Evolutionary conservation across 1,284 basidiomycete species (phyloP), one percentile per base, ranked within the genome.

Genomic region (Phenoliferia sp.): DNA sequence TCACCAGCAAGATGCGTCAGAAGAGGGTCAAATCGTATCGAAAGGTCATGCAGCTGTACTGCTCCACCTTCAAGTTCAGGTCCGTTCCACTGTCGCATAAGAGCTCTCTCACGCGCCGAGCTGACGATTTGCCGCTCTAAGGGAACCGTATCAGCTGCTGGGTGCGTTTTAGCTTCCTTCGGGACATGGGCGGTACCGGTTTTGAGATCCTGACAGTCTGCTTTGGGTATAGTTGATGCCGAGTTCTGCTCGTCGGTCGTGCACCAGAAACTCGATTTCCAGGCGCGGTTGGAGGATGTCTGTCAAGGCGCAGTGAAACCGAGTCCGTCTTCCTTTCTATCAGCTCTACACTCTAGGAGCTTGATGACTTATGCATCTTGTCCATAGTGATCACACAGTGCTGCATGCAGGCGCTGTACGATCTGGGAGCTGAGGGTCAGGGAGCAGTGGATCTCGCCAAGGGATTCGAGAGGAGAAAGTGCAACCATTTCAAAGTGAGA

Each of bases 1-100:
- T n/a, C n/a, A n/a, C n/a, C n/a, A n/a, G n/a, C n/a, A n/a, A n/a
- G 48, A 97, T 97, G 94, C 84, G 92, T 68, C 91, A 94, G 81
- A 94, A 92, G 80, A 84, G 94, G 77, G 90, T 92, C 57, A 97
- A 97, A 80, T 85, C 87, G 1, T 95, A 95, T 80, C 87, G 88
- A 76, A 92, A 92, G 77, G 88, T 94, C 59, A 96, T 97, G 92
- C 84, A 86, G 44, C 81, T 93, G 59, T 96, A 96, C 78, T 85
- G 83, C 64, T 84, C 88, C 77, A 84, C 87, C 3, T 96, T 96
- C 79, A 90, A 89, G 10, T 97, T 95, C 80, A 83, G 92, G 67
- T 86, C 6, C 35, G 68, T 62, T 48, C 10, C 26, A 32, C 50
- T 1, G n/a, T 22, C 29, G 16, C 39, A 44, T 12, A 52, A 19